These are phyloP conservation scores for Heritiera littoralis DNA, from an alignment of 345 rosid species.

Conservation along the genomic window DNA sequence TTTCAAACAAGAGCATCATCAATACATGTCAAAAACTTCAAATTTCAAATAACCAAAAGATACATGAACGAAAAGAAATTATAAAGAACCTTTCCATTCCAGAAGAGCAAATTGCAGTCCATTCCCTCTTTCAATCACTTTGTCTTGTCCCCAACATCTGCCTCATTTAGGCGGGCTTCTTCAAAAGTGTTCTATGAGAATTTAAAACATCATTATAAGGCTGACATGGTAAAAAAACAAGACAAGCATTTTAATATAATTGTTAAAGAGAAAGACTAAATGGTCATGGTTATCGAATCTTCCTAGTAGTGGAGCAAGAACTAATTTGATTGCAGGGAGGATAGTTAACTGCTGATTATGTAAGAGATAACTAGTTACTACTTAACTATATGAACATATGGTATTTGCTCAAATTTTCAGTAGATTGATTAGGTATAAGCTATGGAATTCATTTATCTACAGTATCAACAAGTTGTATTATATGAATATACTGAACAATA, in stretches of 20 bases:
- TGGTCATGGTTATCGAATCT: neutral
- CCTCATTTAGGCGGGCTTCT: constrained; percentile 74
- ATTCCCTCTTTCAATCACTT: constrained; percentile 90
- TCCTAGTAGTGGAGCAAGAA: constrained; percentile 4
- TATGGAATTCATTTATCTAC: neutral
- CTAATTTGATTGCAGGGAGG: neutral
- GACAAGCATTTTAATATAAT: neutral
- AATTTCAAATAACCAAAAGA: neutral
- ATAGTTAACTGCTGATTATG: neutral
- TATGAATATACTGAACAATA: constrained; percentile 25
- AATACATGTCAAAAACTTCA: neutral
- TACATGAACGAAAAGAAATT: neutral
- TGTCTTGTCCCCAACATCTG: constrained; percentile 68
- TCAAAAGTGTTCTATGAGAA: constrained; percentile 63
- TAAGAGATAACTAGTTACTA: no score
- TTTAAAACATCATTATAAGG: constrained; percentile 9
- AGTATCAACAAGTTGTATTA: neutral
- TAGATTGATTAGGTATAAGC: neutral
- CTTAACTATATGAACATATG: neutral
- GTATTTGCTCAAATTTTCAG: neutral
- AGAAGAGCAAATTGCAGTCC: constrained; percentile 81
- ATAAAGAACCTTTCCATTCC: constrained; percentile 76
- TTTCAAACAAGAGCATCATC: neutral
- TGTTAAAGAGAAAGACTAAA: neutral
- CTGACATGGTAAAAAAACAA: neutral